Base-by-base conservation (phyloP, 1,284 basidiomycete genomes). In the Naganishia cerealis region DNA sequence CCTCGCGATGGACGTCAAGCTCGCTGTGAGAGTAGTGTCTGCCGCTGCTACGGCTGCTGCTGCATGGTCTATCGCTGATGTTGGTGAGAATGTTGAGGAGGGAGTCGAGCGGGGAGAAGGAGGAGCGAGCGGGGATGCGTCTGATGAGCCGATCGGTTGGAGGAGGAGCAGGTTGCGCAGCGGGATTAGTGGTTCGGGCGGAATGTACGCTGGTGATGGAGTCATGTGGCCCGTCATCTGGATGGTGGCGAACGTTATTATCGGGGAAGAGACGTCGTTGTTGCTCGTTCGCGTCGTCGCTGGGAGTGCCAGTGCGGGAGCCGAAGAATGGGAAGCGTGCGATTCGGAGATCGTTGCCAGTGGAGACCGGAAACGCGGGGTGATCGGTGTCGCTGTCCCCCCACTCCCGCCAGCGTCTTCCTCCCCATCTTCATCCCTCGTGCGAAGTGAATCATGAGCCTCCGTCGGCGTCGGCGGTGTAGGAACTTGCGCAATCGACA, bases 161-260 rank as follows among this genome's bases (percentile, higher is more conserved):
- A 80, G 79, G 2, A 81, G 73, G 16, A 82, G 70, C 18, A 75
- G 67, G 4, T 78, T 74, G 10, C 79, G 75, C 1, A 82, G 76
- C 1, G 81, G 80, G 21, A 82, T 71, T 48, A 82, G 70, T 0
- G 81, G 79, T 55, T 82, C 81, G 21, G 81, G 80, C 0, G 81
- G 81, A 52, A 82, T 80, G 63, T 81, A 77, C 3, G 75, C 67
- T 26, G 75, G 73, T 0, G 80, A 79, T 33, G 81, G 81, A 24
- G 79, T 76, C 52, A 82, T 79, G 2, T 75, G 75, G 0, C 76
- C 80, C 9, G 76, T 71, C 2, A 81, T 72, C 1, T 76, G 77
- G 8, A 78, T 77, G 50, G 80, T 76, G 0, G 80, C 80, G 80
- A 80, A 81, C 2, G 80, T 71, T 18, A 82, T 73, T 0, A 73